These are phyloP conservation scores for Trametes cingulata DNA, from an alignment of 768 basidiomycete species.

Conservation along the genomic window DNA sequence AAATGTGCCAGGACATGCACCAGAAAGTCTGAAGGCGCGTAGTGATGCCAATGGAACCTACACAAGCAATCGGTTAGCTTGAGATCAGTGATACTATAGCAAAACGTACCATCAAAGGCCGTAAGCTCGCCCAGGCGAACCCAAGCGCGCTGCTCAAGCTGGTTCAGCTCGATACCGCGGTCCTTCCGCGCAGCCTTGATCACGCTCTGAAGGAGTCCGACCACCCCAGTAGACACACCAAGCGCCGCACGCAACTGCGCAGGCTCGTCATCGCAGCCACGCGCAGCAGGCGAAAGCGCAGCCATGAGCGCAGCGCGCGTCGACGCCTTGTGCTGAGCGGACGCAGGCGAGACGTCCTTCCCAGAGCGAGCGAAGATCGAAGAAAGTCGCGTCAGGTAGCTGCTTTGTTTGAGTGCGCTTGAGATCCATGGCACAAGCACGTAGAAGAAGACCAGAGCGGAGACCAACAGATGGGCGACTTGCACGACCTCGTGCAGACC, in stretches of 20 bases:
- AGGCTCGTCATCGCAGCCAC: slow-evolving; percentile 42
- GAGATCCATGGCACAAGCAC: slow-evolving; percentile 54
- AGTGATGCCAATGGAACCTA: slow-evolving; percentile 32
- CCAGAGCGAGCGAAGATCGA: neutral
- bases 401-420: slow-evolving; percentile 22
- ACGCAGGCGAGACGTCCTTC: neutral
- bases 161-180: slow-evolving; percentile 40
- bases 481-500: slow-evolving; percentile 58
- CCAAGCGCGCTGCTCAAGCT: slow-evolving; percentile 51
- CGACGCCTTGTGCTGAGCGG: slow-evolving; percentile 17
- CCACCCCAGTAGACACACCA: slow-evolving; percentile 38
- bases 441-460: slow-evolving; percentile 58
- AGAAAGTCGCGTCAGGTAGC: slow-evolving; percentile 13
- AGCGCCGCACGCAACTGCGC: slow-evolving; percentile 41
- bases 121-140: slow-evolving; percentile 50
- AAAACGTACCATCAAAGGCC: slow-evolving; percentile 39
- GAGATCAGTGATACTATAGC: neutral
- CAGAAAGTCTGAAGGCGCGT: slow-evolving; percentile 58
- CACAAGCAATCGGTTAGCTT: slow-evolving; percentile 21
- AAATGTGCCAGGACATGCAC: slow-evolving; percentile 45
- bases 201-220: slow-evolving; percentile 37
- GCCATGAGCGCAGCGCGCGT: slow-evolving; percentile 32
- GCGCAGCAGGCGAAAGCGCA: slow-evolving; percentile 34
- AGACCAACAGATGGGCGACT: slow-evolving; percentile 64
- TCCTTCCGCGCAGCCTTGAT: slow-evolving; percentile 31